These are phyloP conservation scores for Aspergillus neotritici DNA, from an alignment of 2,329 filamentous ascomycete species.

Conservation along the genomic window DNA sequence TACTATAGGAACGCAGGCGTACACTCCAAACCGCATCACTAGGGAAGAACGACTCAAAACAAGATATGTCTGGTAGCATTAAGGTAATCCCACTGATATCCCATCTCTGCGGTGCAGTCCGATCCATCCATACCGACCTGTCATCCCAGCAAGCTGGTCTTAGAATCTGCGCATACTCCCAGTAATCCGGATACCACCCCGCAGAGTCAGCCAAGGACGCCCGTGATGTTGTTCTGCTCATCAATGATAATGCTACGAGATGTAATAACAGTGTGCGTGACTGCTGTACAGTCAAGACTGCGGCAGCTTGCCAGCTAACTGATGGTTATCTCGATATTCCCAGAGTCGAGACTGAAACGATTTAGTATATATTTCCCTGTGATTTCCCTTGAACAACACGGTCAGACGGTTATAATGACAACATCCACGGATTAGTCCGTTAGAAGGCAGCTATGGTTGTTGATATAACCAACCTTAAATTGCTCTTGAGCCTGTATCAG, in stretches of 20 bases:
- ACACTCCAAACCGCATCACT: too few species aligned
- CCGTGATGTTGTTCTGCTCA: constrained; percentile 17
- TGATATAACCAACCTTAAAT: too few species aligned
- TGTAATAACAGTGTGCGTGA: constrained; percentile 32
- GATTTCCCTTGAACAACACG: too few species aligned
- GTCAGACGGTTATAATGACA: too few species aligned
- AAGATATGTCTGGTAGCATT: constrained; percentile 20
- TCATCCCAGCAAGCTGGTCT: constrained; percentile 20
- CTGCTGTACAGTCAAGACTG: constrained; percentile 19
- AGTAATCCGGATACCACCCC: constrained; percentile 40
- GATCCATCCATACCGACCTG: constrained; percentile 25
- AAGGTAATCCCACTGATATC: constrained; percentile 23
- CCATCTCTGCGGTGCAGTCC: constrained; percentile 24
- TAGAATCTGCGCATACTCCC: constrained; percentile 37
- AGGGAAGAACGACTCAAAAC: constrained; percentile 33
- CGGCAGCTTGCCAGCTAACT: constrained; percentile 20
- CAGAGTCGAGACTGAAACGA: not conserved
- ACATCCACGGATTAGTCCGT: too few species aligned
- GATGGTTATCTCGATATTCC: constrained; percentile 11
- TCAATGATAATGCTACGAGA: constrained; percentile 31
- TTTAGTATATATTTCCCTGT: too few species aligned
- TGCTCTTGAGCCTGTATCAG: too few species aligned
- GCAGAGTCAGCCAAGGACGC: constrained; percentile 39
- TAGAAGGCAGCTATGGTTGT: too few species aligned
- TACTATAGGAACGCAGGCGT: too few species aligned